A percentile compares a stretch with the other conserved stretches of the same genome.
These are phyloP conservation scores for Purpureocillium takamizusanense DNA, from an alignment of 2,329 filamentous ascomycete species.

Conservation along the genomic window DNA sequence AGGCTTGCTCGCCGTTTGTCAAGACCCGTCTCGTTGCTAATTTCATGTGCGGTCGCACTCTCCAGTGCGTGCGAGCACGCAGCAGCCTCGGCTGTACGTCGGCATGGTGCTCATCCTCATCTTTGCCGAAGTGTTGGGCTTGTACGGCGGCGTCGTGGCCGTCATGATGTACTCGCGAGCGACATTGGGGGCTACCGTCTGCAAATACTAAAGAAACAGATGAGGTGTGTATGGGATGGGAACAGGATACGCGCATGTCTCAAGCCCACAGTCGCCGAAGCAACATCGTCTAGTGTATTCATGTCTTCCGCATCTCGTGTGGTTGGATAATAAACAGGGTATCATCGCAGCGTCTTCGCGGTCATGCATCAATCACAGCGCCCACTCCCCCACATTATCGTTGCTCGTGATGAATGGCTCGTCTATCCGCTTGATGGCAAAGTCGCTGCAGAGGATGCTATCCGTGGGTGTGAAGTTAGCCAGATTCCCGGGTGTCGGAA, in stretches of 20 bases:
- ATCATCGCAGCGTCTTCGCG: not conserved
- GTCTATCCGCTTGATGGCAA: conserved; percentile 89
- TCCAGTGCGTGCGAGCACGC: conserved; percentile 34
- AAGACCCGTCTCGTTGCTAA: not conserved
- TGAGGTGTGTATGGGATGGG: too few species aligned
- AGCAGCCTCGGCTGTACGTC: conserved; percentile 35
- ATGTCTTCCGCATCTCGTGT: not conserved
- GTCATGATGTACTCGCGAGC: conserved; percentile 39
- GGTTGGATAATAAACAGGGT: not conserved
- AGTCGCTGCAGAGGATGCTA: conserved; percentile 88
- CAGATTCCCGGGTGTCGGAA: not conserved
- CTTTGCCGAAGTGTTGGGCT: conserved; percentile 34
- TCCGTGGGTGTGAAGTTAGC: too few species aligned
- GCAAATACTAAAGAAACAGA: conserved; percentile 17
- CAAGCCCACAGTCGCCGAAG: too few species aligned
- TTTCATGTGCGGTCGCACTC: not conserved
- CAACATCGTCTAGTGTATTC: too few species aligned
- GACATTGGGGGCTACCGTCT: conserved; percentile 26
- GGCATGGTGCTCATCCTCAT: conserved; percentile 40
- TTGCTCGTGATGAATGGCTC: conserved; percentile 74
- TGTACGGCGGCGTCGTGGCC: conserved; percentile 37
- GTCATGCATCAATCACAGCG: conserved; percentile 31
- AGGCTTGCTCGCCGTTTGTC: too few species aligned
- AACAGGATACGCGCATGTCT: too few species aligned
- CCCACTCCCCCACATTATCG: conserved; percentile 78